Evolutionary conservation across 257 asterid species (phyloP), one percentile per base, ranked within the genome.

Genomic region (Solanum verrucosum): DNA sequence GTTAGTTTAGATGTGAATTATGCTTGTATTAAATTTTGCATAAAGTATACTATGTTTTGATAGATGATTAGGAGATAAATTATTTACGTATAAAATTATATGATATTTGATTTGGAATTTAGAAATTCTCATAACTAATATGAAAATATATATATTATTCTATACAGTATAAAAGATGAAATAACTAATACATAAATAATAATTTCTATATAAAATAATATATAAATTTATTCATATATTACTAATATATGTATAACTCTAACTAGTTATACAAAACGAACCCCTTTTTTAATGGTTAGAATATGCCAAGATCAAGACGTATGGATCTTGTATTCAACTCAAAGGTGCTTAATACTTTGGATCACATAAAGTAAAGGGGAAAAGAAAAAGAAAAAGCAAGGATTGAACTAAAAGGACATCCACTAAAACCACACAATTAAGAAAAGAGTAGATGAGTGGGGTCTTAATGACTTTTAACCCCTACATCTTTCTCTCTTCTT

Each of bases 371-470:
- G 73, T 67, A 68, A 68, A 25, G 18, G 11, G 16, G 18, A 6
- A 14, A 2, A 29, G 20, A 73, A 21, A 6, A 87, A 34, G n/a
- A 63, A 74, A 68, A 16, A 8, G 37, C 65, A 84, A 88, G 25
- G 23, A 60, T 35, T 42, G 82, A 37, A 56, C 31, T 83, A 73
- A 88, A 88, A 88, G 87, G 81, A 87, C 29, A 81, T 52, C 88
- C 87, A 90, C 89, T 73, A 83, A 33, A 77, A 67, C 89, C 90
- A 90, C 87, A 56, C 59, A 78, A 42, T 40, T 71, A 71, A 71
- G 84, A 77, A 73, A 85, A 27, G 84, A 84, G 59, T 2, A 67
- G 92, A 86, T 84, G 29, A 68, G 92, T 94, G 94, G 98, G 96
- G 93, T 75, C 91, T 9, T 7, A 89, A 37, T 65, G 85, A 79